Conservation (phyloP, 116 monocot species). For the Iris pallida region DNA sequence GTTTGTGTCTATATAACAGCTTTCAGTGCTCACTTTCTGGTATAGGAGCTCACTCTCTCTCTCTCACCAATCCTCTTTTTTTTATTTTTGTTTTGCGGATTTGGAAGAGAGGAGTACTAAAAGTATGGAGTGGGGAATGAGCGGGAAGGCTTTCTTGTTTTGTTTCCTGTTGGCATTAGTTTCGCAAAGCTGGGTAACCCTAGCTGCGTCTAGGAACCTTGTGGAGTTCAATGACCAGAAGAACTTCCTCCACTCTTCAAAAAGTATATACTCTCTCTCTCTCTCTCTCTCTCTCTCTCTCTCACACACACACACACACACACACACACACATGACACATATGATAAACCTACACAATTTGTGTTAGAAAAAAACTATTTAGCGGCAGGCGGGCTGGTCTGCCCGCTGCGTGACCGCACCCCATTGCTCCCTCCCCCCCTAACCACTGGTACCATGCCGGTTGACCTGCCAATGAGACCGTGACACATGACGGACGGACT, state of each 20-base stretch:
- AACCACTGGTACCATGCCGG: too few relatives aligned
- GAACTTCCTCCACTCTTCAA: conserved; percentile 1
- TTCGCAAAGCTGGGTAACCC: conserved; percentile 11
- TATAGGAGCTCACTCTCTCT: too few relatives aligned
- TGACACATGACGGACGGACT: too few relatives aligned
- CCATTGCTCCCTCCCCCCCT: too few relatives aligned
- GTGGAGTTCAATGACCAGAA: conserved; percentile 27
- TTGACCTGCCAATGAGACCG: too few relatives aligned
- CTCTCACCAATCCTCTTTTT: too few relatives aligned
- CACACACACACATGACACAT: too few relatives aligned
- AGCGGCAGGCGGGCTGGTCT: too few relatives aligned
- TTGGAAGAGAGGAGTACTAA: background rate
- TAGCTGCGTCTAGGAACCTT: conserved; percentile 16
- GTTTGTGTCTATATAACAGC: too few relatives aligned
- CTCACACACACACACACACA: too few relatives aligned
- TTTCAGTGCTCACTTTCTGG: too few relatives aligned
- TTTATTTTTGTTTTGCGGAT: background rate
- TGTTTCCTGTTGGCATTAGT: conserved; percentile 12
- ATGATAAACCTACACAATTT: background rate
- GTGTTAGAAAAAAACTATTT: background rate
- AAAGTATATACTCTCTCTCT: background rate
- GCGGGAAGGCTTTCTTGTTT: conserved; percentile 6
- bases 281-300: background rate
- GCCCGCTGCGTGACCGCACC: too few relatives aligned
- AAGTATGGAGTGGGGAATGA: conserved; percentile 24